Evolutionary conservation across 768 basidiomycete species (phyloP), one percentile per base, ranked within the genome.

Genomic region (Lactarius sp.): DNA sequence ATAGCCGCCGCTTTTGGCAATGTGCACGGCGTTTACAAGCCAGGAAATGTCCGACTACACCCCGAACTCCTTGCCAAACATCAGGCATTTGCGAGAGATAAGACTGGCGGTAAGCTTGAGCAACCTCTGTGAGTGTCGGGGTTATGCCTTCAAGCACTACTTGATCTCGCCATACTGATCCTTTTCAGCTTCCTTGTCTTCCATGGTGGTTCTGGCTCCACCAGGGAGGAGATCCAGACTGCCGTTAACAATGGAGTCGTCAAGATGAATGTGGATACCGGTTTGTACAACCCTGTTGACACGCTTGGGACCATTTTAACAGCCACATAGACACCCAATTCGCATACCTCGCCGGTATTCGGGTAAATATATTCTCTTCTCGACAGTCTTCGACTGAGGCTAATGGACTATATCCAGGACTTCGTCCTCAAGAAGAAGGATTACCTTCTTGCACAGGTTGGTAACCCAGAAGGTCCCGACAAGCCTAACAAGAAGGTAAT

Each of bases 11-110:
- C 89, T 18, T 98, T 98, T 74, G 97, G 97, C 42, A 98, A 99
- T 77, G 97, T 98, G 37, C 96, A 99, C 75, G 96, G 96, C 72
- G 96, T 99, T 56, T 99, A 99, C 83, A 98, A 97, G 80, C 93
- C 94, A 47, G 97, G 97, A 64, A 99, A 99, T 76, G 97, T 99
- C 74, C 85, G 83, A 70, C 85, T 99, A 66, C 88, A 88, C 69
- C 97, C 97, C 18, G 92, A 90, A 68, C 83, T 99, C 65, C 84
- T 99, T 68, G 82, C 83, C 36, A 92, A 93, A 80, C 97, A 99
- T 80, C 97, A 99, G 78, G 74, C 74, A 31, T 86, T 84, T 77
- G 83, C 88, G 54, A 80, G 80, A 71, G 71, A 83, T 74, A 85
- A 95, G 81, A 73, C 90, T 66, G 83, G 82, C 54, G 80, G 83